A percentile compares a stretch with the other conserved stretches of the same genome.
These are phyloP conservation scores for Geotrichum citri-aurantii DNA, from an alignment of 1,139 yeast species.

Conservation along the genomic window DNA sequence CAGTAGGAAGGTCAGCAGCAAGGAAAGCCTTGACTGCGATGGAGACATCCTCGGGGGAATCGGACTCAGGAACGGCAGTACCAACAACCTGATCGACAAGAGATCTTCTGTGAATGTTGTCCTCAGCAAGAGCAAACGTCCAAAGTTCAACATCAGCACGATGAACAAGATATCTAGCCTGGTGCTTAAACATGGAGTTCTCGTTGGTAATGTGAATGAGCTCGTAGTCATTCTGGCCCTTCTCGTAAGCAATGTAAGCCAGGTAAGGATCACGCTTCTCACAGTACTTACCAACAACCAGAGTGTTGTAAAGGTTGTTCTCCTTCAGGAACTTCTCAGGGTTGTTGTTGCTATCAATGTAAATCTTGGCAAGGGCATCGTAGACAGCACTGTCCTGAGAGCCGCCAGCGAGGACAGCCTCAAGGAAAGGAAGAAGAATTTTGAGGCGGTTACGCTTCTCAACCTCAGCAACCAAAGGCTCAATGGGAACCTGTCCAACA, in stretches of 20 bases:
- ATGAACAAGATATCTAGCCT: slow-evolving; percentile 85
- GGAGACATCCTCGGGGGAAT: slow-evolving; percentile 93
- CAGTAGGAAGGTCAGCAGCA: slow-evolving; percentile 91
- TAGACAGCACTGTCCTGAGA: slow-evolving; percentile 85
- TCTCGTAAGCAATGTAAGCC: slow-evolving; percentile 95
- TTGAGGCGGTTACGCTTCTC: slow-evolving; percentile 94
- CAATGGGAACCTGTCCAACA: slow-evolving; percentile 90
- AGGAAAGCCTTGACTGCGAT: slow-evolving; percentile 94
- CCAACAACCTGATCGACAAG: slow-evolving; percentile 91
- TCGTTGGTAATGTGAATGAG: slow-evolving; percentile 89
- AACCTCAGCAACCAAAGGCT: slow-evolving; percentile 84
- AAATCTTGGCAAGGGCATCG: slow-evolving; percentile 94
- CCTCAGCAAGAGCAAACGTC: slow-evolving; percentile 69
- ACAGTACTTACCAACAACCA: slow-evolving; percentile 95
- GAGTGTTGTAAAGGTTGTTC: slow-evolving; percentile 80
- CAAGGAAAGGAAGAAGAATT: slow-evolving; percentile 86
- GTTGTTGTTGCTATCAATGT: slow-evolving; percentile 93
- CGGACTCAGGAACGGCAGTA: slow-evolving; percentile 93
- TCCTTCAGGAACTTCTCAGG: slow-evolving; percentile 96
- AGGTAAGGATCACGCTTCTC: slow-evolving; percentile 98
- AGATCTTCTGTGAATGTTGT: slow-evolving; percentile 82
- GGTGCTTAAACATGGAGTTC: slow-evolving; percentile 96
- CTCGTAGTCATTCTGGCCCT: slow-evolving; percentile 88
- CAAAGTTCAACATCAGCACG: slow-evolving; percentile 82
- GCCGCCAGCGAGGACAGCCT: slow-evolving; percentile 82